Evolutionary conservation across 2,329 filamentous ascomycete species (phyloP), one percentile per base, ranked within the genome.

Genomic region (Proliferodiscus dingleyae): DNA sequence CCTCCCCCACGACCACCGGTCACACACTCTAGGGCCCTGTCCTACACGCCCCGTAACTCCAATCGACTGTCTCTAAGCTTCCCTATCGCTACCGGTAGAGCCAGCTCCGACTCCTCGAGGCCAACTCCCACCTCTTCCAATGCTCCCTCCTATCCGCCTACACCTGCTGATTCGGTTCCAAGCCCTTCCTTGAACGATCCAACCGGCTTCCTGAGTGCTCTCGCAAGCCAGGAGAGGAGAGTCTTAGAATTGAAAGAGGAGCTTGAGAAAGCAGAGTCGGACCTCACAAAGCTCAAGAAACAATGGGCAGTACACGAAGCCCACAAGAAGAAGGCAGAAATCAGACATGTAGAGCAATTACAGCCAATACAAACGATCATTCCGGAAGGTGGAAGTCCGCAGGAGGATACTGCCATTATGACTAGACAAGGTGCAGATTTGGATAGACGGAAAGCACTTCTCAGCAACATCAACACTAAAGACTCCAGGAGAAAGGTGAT

Each of bases 171-270:
- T 7, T 46, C 46, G 10, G 26, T 47, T 18, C 45, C 55, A 23
- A 29, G 40, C 16, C 47, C 50, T 11, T 62, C 60, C 4, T 56
- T 59, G 11, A 57, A 52, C 29, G 62, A 65, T 43, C 49, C 60
- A 4, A 57, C 41, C 19, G 56, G 52, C 0, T 87, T 96, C 59
- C 82, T 98, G 54, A 90, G 89, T 50, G 86, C 90, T 46, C 85
- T 98, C 59, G 93, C 93, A 36, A 83, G 88, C 11, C 90, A 97
- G 68, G 93, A 98, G 69, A 78, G 93, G 46, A 83, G 81, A 55
- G 91, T 98, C 2, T 70, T 98, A 46, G 93, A 97, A 67, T 72
- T 98, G 42, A 85, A 83, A 49, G 93, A 98, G 65, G 91, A 97
- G 66, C 72, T 98, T n/a, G 71, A 73, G 19, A 83, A 83, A 49